A percentile compares a stretch with the other conserved stretches of the same genome.
Evolutionary conservation across 306 rosid species (phyloP).

Genomic region (Pyrus bretschneideri): DNA sequence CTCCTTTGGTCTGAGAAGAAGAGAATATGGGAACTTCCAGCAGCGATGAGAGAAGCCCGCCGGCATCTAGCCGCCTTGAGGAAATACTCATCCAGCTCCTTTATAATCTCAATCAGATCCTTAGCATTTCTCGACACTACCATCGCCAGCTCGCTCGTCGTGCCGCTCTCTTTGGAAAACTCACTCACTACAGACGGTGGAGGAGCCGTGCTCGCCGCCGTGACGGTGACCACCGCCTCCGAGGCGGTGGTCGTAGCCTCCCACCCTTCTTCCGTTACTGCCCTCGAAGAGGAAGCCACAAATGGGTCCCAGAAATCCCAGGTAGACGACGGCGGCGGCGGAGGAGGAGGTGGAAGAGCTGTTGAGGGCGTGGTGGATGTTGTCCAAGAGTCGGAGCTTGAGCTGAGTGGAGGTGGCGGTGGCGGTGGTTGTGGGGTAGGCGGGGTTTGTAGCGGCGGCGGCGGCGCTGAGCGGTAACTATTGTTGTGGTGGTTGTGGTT

Average conservation of each 20-base stretch:
- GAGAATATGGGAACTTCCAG: conserved; percentile 74
- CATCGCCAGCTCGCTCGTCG: conserved; percentile 66
- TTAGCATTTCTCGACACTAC: conserved; percentile 72
- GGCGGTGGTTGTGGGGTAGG: conserved; percentile 38
- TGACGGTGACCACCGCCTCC: conserved; percentile 44
- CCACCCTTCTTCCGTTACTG: conserved; percentile 79
- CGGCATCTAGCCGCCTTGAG: conserved; percentile 88
- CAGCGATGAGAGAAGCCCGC: conserved; percentile 55
- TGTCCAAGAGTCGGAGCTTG: conserved; percentile 78
- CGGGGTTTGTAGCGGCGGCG: conserved; percentile 13
- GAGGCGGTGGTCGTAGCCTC: conserved; percentile 58
- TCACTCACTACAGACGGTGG: conserved; percentile 56
- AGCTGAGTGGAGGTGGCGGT: conserved; percentile 59
- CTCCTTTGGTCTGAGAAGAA: conserved; percentile 42
- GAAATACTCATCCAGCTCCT: conserved; percentile 89
- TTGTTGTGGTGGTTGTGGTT: conserved; percentile 29
- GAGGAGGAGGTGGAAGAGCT: conserved; percentile 54
- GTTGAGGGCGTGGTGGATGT: conserved; percentile 62
- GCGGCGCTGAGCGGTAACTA: conserved; percentile 41
- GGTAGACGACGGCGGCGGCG: conserved; percentile 46
- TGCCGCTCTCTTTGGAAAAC: conserved; percentile 45
- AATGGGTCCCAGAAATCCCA: conserved; percentile 99
- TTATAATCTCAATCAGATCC: conserved; percentile 74
- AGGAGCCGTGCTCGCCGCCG: conserved; percentile 48
- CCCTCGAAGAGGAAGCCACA: conserved; percentile 50